A percentile compares a stretch with the other conserved stretches of the same genome.
phyloP scores from a whole-genome alignment of 2,329 filamentous ascomycete species.

The Sclerotinia trifoliorum region DNA sequence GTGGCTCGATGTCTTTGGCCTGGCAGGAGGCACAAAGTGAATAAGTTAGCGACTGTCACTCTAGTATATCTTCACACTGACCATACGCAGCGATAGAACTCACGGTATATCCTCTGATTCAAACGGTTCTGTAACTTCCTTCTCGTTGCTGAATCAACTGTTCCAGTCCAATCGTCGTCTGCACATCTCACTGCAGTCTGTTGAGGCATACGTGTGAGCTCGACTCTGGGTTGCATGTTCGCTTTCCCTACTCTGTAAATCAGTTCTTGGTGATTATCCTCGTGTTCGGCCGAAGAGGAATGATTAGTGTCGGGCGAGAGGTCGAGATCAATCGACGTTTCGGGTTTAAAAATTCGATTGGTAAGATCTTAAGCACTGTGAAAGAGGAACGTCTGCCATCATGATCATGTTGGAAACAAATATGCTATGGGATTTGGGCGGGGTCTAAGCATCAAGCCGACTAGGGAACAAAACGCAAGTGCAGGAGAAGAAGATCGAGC shows the following conservation, averaged over 20 bases:
- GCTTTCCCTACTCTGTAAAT: not conserved
- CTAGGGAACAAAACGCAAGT: not conserved
- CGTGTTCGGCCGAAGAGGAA: not conserved
- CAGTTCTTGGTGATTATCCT: not conserved
- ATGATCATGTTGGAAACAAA: not conserved
- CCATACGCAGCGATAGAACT: constrained; percentile 26
- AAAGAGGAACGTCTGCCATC: too few relatives aligned
- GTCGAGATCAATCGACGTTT: not conserved
- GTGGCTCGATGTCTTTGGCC: not conserved
- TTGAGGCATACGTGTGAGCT: not conserved
- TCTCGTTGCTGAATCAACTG: constrained; percentile 44
- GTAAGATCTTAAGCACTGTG: too few relatives aligned
- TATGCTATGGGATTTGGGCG: too few relatives aligned
- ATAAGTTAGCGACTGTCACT: constrained; percentile 14
- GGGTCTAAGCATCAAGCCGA: too few relatives aligned
- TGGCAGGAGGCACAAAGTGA: not conserved
- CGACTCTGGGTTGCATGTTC: not conserved
- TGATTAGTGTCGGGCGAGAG: not conserved
- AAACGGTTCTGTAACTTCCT: constrained; percentile 47
- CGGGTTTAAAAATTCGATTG: not conserved
- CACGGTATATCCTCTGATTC: constrained; percentile 48
- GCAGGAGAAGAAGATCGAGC: too few relatives aligned
- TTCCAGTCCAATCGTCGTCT: constrained; percentile 50
- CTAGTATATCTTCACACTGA: not conserved
- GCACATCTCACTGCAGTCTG: constrained; percentile 40